Conservation (phyloP, 129 eudicot species). For the Dittrichia graveolens region DNA sequence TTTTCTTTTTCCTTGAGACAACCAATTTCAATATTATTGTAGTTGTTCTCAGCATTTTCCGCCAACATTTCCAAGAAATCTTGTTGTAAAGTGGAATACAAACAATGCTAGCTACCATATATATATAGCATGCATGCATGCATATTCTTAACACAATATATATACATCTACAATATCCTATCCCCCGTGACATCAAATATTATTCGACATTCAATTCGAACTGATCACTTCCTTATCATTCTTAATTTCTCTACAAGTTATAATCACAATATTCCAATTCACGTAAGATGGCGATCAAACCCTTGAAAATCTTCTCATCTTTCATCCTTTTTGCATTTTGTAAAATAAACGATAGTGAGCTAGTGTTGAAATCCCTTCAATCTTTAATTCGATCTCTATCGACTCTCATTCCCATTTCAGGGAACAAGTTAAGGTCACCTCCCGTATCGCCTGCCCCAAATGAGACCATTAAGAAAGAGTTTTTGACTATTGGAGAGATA, state of each 20-base stretch:
- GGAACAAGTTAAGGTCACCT: constrained; percentile 18
- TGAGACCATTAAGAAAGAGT: constrained; percentile 22
- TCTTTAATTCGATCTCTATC: constrained; percentile 2
- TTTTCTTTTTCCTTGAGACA: background rate
- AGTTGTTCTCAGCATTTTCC: constrained; percentile 20
- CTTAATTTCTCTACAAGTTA: no score
- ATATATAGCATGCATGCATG: background rate
- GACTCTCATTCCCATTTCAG: constrained; percentile 13
- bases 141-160: background rate
- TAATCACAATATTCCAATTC: no score
- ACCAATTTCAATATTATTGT: background rate
- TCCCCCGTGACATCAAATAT: background rate
- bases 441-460: constrained; percentile 15
- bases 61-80: constrained; percentile 21
- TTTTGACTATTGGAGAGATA: constrained; percentile 24
- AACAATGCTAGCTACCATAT: background rate
- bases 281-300: constrained; percentile 16
- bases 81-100: constrained; percentile 7
- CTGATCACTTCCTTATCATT: no score
- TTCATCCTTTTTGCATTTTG: constrained; percentile 13
- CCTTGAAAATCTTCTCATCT: constrained; percentile 7
- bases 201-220: no score
- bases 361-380: constrained; percentile 15
- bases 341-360: constrained; percentile 10
- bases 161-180: no score